phyloP scores from a whole-genome alignment of 1,284 basidiomycete genomes.

The Puccinia triticina region DNA sequence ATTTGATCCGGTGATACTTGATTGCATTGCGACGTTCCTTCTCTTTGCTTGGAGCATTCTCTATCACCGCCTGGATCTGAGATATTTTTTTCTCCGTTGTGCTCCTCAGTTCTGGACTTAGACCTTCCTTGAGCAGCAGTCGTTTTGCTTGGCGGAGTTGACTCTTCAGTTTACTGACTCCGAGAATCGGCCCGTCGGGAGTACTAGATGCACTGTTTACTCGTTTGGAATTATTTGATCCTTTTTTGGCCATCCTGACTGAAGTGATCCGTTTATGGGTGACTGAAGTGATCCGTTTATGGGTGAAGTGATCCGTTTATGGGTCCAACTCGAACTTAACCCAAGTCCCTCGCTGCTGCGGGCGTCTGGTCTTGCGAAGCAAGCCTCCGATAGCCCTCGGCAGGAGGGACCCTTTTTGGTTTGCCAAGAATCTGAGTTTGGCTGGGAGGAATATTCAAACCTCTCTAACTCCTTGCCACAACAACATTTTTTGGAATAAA shows the following conservation, averaged over 20 bases:
- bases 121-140: conserved; percentile 21
- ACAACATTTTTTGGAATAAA: too few species aligned
- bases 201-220: conserved; percentile 64
- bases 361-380: too few species aligned
- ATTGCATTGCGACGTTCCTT: conserved; percentile 48
- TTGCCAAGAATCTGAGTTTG: too few species aligned
- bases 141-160: conserved; percentile 51
- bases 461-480: too few species aligned
- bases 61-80: conserved; percentile 25
- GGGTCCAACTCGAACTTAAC: too few species aligned
- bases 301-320: neutral
- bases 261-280: neutral
- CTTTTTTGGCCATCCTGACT: conserved; percentile 50
- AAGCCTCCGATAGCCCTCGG: too few species aligned
- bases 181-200: neutral
- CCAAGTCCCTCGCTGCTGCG: too few species aligned
- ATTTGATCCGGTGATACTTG: conserved; percentile 45
- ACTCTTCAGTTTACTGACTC: conserved; percentile 47
- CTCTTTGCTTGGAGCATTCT: conserved; percentile 19
- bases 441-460: too few species aligned
- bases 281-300: neutral
- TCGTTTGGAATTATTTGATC: conserved; percentile 67
- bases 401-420: too few species aligned
- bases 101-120: conserved; percentile 29
- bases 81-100: conserved; percentile 29